Evolutionary conservation across 1,284 basidiomycete genomes (phyloP).

Genomic region (Rhodotorula sp.): DNA sequence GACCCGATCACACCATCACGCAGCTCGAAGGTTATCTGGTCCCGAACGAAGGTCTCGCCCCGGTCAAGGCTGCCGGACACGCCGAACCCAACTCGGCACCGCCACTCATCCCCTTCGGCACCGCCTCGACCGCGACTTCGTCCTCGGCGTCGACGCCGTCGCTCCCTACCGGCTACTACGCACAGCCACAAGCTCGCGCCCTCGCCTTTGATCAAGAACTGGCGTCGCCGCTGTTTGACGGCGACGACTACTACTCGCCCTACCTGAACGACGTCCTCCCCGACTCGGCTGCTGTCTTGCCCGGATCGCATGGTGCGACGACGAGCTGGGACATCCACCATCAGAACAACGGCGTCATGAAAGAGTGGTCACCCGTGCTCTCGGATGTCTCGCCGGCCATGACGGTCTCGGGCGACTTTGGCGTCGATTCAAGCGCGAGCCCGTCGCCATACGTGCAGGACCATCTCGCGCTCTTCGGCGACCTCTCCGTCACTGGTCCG

Average conservation of each 20-base stretch:
- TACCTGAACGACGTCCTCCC: not conserved
- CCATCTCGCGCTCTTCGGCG: slow-evolving; percentile 1
- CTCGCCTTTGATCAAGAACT: slow-evolving; percentile 12
- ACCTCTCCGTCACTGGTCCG: not conserved
- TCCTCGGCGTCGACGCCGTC: not conserved
- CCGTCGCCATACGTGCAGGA: not conserved
- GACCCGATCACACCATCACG: not conserved
- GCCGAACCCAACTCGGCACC: not conserved
- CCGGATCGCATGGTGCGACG: not conserved
- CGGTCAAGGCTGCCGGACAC: not conserved
- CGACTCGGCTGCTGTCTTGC: not conserved
- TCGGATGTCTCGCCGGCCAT: not conserved
- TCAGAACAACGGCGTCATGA: not conserved
- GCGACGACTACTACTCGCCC: not conserved
- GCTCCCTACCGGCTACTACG: not conserved
- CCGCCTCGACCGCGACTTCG: not conserved
- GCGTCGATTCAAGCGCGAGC: not conserved
- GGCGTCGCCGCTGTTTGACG: slow-evolving; percentile 13
- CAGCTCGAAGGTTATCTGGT: not conserved
- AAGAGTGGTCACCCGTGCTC: not conserved
- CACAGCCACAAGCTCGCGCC: slow-evolving; percentile 1
- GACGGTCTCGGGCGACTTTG: not conserved
- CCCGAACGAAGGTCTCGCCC: not conserved
- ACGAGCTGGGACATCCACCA: not conserved
- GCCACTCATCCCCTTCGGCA: slow-evolving; percentile 10